A percentile compares a stretch with the other conserved stretches of the same genome.
Evolutionary conservation across 352 stramenopile genomes (phyloP).

Genomic region (Peronospora tabacina): DNA sequence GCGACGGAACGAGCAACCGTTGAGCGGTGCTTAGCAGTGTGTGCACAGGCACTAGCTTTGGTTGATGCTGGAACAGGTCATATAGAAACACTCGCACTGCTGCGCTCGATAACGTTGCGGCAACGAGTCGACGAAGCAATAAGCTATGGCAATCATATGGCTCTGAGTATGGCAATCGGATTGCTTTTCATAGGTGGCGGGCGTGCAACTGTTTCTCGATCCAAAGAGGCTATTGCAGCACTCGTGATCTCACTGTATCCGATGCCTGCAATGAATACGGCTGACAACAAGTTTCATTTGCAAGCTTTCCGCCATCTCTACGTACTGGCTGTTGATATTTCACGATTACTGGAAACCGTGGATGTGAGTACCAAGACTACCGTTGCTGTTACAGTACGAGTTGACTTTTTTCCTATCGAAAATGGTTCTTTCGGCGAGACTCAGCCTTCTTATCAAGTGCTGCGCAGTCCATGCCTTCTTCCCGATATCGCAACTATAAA

Average conservation of each 20-base stretch:
- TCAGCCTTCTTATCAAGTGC: conserved; percentile 18
- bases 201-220: conserved; percentile 86
- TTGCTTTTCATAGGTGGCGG: conserved; percentile 95
- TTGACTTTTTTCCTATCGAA: conserved; percentile 30
- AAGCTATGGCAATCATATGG: conserved; percentile 95
- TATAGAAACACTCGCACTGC: conserved; percentile 87
- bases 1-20: conserved; percentile 82
- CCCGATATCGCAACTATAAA: conserved; percentile 52
- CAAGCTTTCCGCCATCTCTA: conserved; percentile 89
- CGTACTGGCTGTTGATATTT: conserved; percentile 73
- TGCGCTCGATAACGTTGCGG: conserved; percentile 82
- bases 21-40: conserved; percentile 90
- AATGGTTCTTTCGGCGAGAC: conserved; percentile 1
- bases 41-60: conserved; percentile 89
- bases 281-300: conserved; percentile 91
- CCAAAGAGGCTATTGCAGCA: conserved; percentile 87
- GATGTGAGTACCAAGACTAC: conserved; percentile 49
- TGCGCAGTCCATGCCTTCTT: conserved; percentile 64
- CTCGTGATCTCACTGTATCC: conserved; percentile 94
- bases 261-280: conserved; percentile 87
- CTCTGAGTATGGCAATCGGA: conserved; percentile 90
- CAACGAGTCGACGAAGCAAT: conserved; percentile 77
- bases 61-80: conserved; percentile 95
- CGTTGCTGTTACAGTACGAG: conserved; percentile 38
- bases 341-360: conserved; percentile 64